These are phyloP conservation scores for Paspalum notatum DNA, from an alignment of 176 grass and related monocot species.

Conservation along the genomic window DNA sequence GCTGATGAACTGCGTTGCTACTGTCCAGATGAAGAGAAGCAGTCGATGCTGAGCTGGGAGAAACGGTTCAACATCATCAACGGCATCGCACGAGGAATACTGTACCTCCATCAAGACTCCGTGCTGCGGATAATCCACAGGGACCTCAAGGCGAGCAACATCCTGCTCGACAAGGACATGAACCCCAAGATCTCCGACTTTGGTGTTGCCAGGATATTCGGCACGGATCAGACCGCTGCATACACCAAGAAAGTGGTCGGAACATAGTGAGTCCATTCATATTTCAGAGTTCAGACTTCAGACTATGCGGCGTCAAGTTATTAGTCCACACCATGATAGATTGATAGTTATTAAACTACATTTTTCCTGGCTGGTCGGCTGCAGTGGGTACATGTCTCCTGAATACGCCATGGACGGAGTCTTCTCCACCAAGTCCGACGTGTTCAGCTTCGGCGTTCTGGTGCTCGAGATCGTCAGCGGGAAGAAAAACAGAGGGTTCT, in stretches of 20 bases:
- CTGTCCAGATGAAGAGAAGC: constrained; percentile 52
- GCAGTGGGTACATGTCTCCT: constrained; percentile 84
- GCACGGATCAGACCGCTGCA: constrained; percentile 45
- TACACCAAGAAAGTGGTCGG: constrained; percentile 71
- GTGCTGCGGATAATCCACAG: constrained; percentile 69
- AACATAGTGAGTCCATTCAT: constrained; percentile 62
- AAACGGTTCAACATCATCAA: constrained; percentile 66
- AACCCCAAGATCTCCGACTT: constrained; percentile 87
- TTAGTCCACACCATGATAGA: not conserved
- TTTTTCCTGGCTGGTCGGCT: not conserved
- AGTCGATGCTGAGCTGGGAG: constrained; percentile 49
- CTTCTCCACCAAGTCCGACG: constrained; percentile 70
- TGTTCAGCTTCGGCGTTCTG: constrained; percentile 78
- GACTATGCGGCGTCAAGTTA: not conserved
- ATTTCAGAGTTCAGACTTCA: not conserved
- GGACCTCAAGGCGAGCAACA: constrained; percentile 77
- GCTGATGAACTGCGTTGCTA: not conserved
- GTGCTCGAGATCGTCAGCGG: constrained; percentile 68
- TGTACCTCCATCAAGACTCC: constrained; percentile 76
- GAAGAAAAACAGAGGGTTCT: constrained; percentile 55
- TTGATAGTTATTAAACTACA: not conserved
- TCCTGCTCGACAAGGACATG: constrained; percentile 70
- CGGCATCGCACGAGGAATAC: constrained; percentile 63
- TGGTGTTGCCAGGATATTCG: constrained; percentile 67
- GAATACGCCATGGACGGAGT: constrained; percentile 74